A percentile compares a stretch with the other conserved stretches of the same genome.
Conservation (phyloP, 352 stramenopile species). For the Globisporangium camurandrum region DNA sequence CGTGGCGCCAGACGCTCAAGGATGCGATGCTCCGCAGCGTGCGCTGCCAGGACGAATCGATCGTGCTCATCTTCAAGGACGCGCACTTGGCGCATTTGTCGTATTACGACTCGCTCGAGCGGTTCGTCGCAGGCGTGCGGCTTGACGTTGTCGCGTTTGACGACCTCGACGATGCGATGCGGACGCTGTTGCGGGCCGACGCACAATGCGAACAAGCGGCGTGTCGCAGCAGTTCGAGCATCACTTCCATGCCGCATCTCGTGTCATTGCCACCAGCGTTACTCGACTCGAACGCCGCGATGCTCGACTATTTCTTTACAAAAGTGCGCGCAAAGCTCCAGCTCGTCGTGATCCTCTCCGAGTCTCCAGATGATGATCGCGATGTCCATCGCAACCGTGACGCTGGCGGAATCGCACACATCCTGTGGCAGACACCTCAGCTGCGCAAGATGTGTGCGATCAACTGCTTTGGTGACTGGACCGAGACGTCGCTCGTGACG, state of each 20-base stretch:
- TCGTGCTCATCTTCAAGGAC: slow-evolving; percentile 63
- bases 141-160: slow-evolving; percentile 34
- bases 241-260: no score
- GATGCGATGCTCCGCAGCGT: slow-evolving; percentile 33
- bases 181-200: slow-evolving; percentile 27
- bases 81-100: slow-evolving; percentile 14
- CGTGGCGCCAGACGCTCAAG: slow-evolving; percentile 34
- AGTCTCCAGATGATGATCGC: not conserved
- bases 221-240: slow-evolving; percentile 1
- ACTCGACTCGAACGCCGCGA: slow-evolving; percentile 37
- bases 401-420: slow-evolving; percentile 1
- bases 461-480: slow-evolving; percentile 34
- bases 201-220: slow-evolving; percentile 7
- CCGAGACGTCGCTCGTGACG: slow-evolving; percentile 26
- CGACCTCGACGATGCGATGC: slow-evolving; percentile 40
- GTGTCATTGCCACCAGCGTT: not conserved
- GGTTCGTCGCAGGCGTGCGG: slow-evolving; percentile 34
- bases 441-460: slow-evolving; percentile 33
- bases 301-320: slow-evolving; percentile 42
- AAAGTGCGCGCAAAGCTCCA: slow-evolving; percentile 39
- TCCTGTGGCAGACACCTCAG: slow-evolving; percentile 36
- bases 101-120: slow-evolving; percentile 38
- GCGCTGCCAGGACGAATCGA: slow-evolving; percentile 19
- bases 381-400: not conserved
- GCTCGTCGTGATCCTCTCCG: slow-evolving; percentile 38